Evolutionary conservation across 2,329 filamentous ascomycete genomes (phyloP), one percentile per base, ranked within the genome.

Genomic region (Furcasterigmium furcatum): DNA sequence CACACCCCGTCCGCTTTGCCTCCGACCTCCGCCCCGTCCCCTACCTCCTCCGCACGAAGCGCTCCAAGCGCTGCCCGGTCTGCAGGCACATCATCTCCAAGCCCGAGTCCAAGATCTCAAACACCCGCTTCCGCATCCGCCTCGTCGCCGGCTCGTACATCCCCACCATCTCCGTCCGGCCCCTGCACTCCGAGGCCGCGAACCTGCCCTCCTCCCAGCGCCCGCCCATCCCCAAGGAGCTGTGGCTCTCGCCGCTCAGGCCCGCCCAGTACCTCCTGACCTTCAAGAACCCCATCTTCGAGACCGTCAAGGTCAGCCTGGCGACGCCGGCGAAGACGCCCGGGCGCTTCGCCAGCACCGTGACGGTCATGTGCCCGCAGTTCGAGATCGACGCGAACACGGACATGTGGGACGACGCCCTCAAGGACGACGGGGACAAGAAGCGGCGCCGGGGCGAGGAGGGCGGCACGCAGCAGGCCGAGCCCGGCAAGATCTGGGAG

Each of bases 401-500:
- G n/a, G 79, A 82, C 54, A 79, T 82, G 64, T 95, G 66, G 87
- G 92, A 97, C 57, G 94, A 97, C 60, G 92, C 91, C 0, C 75
- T 96, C 10, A 82, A 84, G 61, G 80, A 77, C 50, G 63, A 70
- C 50, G 63, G 61, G 42, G 61, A 62, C 19, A 53, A 59, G 40
- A 62, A 62, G 61, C 63, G 60, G 53, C 60, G 58, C 60, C 68
- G 58, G 56, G 61, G 61, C 57, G 71, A 68, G 58, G 70, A 64
- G 48, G 55, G 68, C 57, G 60, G 59, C 52, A 56, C 71, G 42
- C 78, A 82, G 41, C 83, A 82, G 59, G 81, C 88, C 14, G 91
- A 95, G 64, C 88, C 88, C 0, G 94, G 92, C 43, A 97, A 97
- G 67, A 84, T 97, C n/a, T 99, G 90, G 88, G 91, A 96, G 52